A percentile compares a stretch with the other conserved stretches of the same genome.
Evolutionary conservation across 2,329 filamentous ascomycete genomes (phyloP).

Genomic region (Arthrobotrys entomopaga): DNA sequence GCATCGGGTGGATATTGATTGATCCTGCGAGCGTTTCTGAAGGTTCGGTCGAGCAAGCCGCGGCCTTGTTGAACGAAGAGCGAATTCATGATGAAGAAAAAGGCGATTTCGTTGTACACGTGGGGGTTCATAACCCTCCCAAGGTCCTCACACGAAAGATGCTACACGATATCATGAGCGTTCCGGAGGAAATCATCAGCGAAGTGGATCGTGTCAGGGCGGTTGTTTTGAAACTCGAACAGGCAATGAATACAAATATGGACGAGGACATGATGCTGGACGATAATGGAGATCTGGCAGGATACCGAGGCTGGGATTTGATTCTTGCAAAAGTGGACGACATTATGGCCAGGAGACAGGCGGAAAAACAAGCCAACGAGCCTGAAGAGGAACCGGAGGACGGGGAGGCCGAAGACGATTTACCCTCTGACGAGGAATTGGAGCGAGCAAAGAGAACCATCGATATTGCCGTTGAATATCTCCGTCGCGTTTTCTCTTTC

Average conservation of each 20-base stretch:
- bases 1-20: constrained; percentile 98
- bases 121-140: constrained; percentile 92
- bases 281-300: constrained; percentile 60
- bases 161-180: constrained; percentile 59
- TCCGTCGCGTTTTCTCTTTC: constrained; percentile 96
- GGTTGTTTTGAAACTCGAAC: constrained; percentile 83
- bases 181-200: constrained; percentile 87
- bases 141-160: constrained; percentile 59
- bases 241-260: constrained; percentile 65
- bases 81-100: constrained; percentile 93
- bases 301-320: constrained; percentile 63
- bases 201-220: constrained; percentile 85
- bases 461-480: constrained; percentile 93
- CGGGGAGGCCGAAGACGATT: constrained; percentile 77
- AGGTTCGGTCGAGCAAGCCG: constrained; percentile 82
- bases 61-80: constrained; percentile 96
- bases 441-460: constrained; percentile 95
- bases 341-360: constrained; percentile 56
- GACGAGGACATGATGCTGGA: constrained; percentile 57
- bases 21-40: constrained; percentile 75
- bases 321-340: constrained; percentile 60
- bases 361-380: constrained; percentile 70
- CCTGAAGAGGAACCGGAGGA: constrained; percentile 79
- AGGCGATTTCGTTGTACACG: constrained; percentile 96
- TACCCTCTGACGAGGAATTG: constrained; percentile 76